Conservation (phyloP, 2,329 filamentous ascomycete species). For the Colletotrichum somersetense region DNA sequence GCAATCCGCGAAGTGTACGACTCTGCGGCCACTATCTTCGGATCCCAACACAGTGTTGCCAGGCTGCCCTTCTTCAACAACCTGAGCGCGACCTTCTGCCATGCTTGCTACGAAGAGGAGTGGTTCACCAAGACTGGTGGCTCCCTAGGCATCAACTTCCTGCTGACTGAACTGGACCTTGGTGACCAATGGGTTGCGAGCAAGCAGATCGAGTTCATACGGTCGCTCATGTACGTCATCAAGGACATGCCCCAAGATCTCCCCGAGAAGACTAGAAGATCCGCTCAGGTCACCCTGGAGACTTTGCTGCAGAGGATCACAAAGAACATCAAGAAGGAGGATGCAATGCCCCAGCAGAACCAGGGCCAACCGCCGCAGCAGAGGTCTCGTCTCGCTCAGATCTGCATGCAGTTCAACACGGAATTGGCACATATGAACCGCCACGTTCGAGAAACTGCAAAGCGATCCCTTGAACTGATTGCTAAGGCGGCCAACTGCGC, state of each 20-base stretch:
- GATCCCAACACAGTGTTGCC: slow-evolving; percentile 76
- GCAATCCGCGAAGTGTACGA: slow-evolving; percentile 84
- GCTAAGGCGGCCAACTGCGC: slow-evolving; percentile 82
- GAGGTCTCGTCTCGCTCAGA: slow-evolving; percentile 74
- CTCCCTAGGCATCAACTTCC: slow-evolving; percentile 87
- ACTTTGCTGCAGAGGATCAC: slow-evolving; percentile 83
- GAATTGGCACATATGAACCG: slow-evolving; percentile 97
- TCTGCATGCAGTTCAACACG: slow-evolving; percentile 87
- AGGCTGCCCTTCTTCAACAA: slow-evolving; percentile 87
- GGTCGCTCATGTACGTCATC: slow-evolving; percentile 95
- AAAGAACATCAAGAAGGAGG: slow-evolving; percentile 83
- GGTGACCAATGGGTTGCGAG: slow-evolving; percentile 85
- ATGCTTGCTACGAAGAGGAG: slow-evolving; percentile 96
- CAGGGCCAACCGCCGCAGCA: slow-evolving; percentile 59
- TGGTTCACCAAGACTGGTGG: slow-evolving; percentile 99
- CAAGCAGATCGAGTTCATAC: slow-evolving; percentile 88
- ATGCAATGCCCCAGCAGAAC: slow-evolving; percentile 63
- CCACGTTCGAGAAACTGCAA: slow-evolving; percentile 90
- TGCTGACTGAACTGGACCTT: slow-evolving; percentile 87
- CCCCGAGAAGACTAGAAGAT: slow-evolving; percentile 86
- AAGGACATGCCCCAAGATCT: slow-evolving; percentile 98
- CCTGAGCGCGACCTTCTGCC: slow-evolving; percentile 86
- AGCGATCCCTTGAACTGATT: slow-evolving; percentile 83
- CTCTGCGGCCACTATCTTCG: slow-evolving; percentile 82
- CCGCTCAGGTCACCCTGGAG: slow-evolving; percentile 86